Evolutionary conservation across 179 eudicot genomes (phyloP), one percentile per base, ranked within the genome.

Genomic region (Heliamphora pulchella): DNA sequence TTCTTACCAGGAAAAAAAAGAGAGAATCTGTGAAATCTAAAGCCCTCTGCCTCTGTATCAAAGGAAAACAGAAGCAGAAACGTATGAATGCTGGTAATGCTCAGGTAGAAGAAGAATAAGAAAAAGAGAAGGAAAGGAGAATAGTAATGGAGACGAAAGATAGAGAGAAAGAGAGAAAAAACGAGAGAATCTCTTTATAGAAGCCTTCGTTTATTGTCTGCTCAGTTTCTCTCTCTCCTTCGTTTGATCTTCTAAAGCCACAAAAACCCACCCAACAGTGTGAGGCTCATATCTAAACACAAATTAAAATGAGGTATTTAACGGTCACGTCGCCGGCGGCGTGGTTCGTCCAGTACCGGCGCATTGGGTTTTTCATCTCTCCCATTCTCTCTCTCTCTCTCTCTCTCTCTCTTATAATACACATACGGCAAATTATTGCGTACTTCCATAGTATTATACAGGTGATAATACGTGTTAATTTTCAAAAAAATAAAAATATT

Each of bases 121-220:
- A 4, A 76, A 69, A 61, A 9, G 9, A 55, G 58, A 20, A 51
- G 75, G 8, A 47, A 58, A n/a, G 48, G 15, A 3, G 78, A 59
- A 58, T 8, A 43, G 11, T 10, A 9, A 43, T 41, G 73, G 73
- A 69, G 73, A 15, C 3, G 73, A 69, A 69, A n/a, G 5, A n/a
- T 6, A 65, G 70, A 22, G 15, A 65, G 18, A 65, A 18, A 48
- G 63, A 47, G 41, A 41, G 43, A 63, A 8, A 50, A 46, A 13
- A 48, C 50, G 79, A 51, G 81, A 78, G 75, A 53, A 70, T 41
- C 61, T 74, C 73, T 77, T 74, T 78, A 78, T 77, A 78, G 53
- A 74, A 65, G 22, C 73, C 72, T 72, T 82, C 11, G 57, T 73
- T 78, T 78, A 69, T 62, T 78, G 78, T 78, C 78, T 71, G 80